Base-by-base conservation (phyloP, 2,329 filamentous ascomycete species). In the Ophiostoma ulmi region DNA sequence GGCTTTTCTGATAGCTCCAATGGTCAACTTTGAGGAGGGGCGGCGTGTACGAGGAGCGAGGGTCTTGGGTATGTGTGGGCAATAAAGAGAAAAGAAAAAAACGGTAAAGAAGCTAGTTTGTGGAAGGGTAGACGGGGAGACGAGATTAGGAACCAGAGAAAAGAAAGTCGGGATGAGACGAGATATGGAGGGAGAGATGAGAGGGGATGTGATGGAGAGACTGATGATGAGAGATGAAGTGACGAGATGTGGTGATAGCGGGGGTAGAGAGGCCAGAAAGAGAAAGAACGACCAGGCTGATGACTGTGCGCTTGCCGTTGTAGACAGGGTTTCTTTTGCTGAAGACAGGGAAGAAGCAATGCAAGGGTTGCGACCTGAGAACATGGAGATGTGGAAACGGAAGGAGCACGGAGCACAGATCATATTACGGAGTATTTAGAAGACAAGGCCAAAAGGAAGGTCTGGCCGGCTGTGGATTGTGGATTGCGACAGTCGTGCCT, bases 201-300 rank as follows among this genome's bases (percentile, higher is more conserved):
- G 26, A 63, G 13, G 22, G 26, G 69, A 70, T 48, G 58, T 63
- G 58, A 63, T 26, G 26, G 26, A 20, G 67, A 67, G 22, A 14
- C 13, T 26, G 52, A 58, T n/a, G 52, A 5, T 11, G 52, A 22
- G 22, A 58, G 22, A 26, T 26, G 17, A 26, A 26, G 55, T 61
- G 55, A 61, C 26, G 26, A 61, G 55, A 63, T 31, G 58, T 63
- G 58, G 58, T 35, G 58, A 63, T 63, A 63, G 58, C 26, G 58
- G 58, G 26, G 58, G 14, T 17, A 31, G 11, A 36, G 58, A 67
- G 66, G 58, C 44, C 41, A 67, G 66, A 44, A 68, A 26, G 14
- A 70, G 69, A 70, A 52, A 63, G 63, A 66, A 41, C 35, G 35
- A 63, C 22, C 26, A 26, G 26, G 22, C 14, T 63, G 58, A 63